These are phyloP conservation scores for Emmonsia crescens DNA, from an alignment of 2,329 filamentous ascomycete genomes.

Conservation along the genomic window DNA sequence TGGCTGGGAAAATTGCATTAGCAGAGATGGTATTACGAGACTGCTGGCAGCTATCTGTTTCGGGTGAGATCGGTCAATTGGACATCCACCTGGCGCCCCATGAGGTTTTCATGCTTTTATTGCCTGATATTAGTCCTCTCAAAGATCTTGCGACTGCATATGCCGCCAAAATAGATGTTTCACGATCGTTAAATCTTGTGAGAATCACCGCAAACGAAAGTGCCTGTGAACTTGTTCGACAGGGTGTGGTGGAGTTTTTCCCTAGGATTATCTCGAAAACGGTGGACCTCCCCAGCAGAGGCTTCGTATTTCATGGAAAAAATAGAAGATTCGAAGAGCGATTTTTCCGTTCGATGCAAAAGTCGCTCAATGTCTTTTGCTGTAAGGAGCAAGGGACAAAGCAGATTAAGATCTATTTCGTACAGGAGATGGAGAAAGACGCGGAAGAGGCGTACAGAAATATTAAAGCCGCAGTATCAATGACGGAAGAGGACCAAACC, in stretches of 20 bases:
- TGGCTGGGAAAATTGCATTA: conserved; percentile 23
- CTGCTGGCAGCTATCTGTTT: conserved; percentile 28
- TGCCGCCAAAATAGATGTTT: conserved; percentile 28
- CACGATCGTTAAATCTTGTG: conserved; percentile 23
- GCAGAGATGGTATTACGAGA: conserved; percentile 29
- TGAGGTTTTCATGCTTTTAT: conserved; percentile 22
- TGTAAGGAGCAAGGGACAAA: conserved; percentile 14
- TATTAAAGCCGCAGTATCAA: conserved; percentile 22
- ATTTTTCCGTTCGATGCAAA: conserved; percentile 26
- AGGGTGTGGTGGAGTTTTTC: conserved; percentile 23
- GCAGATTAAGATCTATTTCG: conserved; percentile 23
- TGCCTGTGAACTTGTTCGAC: conserved; percentile 25
- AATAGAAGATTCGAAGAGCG: conserved; percentile 15
- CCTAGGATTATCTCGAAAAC: conserved; percentile 22
- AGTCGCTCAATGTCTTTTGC: conserved; percentile 23
- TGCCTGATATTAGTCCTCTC: conserved; percentile 26
- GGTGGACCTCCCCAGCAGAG: conserved; percentile 17
- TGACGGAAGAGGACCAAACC: conserved; percentile 12
- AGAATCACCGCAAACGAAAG: conserved; percentile 25
- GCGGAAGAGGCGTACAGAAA: conserved; percentile 26
- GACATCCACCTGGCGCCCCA: conserved; percentile 23
- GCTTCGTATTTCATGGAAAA: conserved; percentile 9
- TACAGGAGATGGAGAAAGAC: conserved; percentile 21
- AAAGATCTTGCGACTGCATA: conserved; percentile 27
- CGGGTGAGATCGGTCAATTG: conserved; percentile 26